Percentiles rank a stretch among this genome's conserved stretches.
Evolutionary conservation across 1,284 basidiomycete species (phyloP).

Genomic region (Leccinum discolor): DNA sequence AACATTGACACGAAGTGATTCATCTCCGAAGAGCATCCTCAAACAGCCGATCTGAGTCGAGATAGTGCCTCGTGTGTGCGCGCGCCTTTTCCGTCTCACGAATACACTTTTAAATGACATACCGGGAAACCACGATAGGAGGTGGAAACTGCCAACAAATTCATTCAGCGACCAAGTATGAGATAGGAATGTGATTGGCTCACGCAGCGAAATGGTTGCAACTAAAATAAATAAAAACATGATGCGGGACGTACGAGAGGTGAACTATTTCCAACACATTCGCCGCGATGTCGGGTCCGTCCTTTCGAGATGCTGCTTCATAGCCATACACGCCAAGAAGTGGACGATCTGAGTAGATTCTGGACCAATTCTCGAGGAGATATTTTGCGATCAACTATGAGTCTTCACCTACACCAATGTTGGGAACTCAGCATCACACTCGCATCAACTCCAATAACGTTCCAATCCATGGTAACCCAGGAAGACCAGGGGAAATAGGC

Average conservation of each 20-base stretch:
- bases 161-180: not conserved
- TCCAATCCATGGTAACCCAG: not conserved
- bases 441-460: not conserved
- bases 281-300: not conserved
- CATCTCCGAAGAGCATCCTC: not conserved
- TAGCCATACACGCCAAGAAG: not conserved
- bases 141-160: not conserved
- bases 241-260: not conserved
- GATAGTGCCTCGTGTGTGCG: not conserved
- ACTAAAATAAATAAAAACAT: not conserved
- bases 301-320: not conserved
- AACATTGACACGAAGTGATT: not conserved
- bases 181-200: not conserved
- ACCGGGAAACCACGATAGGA: not conserved
- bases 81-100: not conserved
- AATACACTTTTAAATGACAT: not conserved
- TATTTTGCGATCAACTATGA: not conserved
- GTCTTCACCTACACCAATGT: slow-evolving; percentile 7
- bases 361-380: not conserved
- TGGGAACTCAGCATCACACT: not conserved
- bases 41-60: not conserved
- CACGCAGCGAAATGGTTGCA: not conserved
- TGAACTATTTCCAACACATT: not conserved
- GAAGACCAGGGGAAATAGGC: slow-evolving; percentile 6
- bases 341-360: not conserved